Base-by-base conservation (phyloP, 306 rosid species). In the Fragaria vesca region DNA sequence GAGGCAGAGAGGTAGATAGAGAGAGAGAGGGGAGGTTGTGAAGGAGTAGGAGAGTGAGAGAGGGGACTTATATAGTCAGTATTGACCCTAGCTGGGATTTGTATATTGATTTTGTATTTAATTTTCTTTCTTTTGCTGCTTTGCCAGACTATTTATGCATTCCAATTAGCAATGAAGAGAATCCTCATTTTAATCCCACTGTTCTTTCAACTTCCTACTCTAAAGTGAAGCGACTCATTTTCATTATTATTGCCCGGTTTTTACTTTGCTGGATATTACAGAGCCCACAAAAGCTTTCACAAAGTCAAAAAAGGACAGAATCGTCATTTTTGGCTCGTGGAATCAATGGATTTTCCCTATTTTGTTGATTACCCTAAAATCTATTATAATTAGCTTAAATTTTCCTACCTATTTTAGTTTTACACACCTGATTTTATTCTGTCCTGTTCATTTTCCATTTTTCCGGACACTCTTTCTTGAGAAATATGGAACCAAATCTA, bases 1-100 rank as follows among this genome's bases (percentile, higher is more conserved):
- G 83, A 45, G 81, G 50, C 79, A 76, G 71, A 66, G 84, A 42
- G 86, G 62, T 78, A 72, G 58, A 76, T 81, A 66, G 84, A 83
- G 45, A 28, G 77, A 43, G 30, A 78, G 77, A 13, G 83, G 73
- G 42, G 74, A 10, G 85, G 73, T 30, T 18, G 46, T 16, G 75
- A 43, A 42, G 60, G 65, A 21, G 52, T 13, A 42, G 30, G 54
- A 65, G 63, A 30, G 76, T 54, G 51, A 43, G 48, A 58, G 75
- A 69, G 55, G 71, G 77, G 72, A 26, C 5, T 78, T 92, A 86
- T 92, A 92, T 92, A 88, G 92, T 92, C 86, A 67, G 77, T 76
- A 79, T 66, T 82, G 82, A 78, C 77, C 57, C 38, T 75, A 71
- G 76, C 69, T 17, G 26, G 36, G 69, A 57, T 74, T 74, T 75